A percentile compares a stretch with the other conserved stretches of the same genome.
Evolutionary conservation across 2,329 filamentous ascomycete species (phyloP).

Genomic region (Ceratocystis eucalypticola): DNA sequence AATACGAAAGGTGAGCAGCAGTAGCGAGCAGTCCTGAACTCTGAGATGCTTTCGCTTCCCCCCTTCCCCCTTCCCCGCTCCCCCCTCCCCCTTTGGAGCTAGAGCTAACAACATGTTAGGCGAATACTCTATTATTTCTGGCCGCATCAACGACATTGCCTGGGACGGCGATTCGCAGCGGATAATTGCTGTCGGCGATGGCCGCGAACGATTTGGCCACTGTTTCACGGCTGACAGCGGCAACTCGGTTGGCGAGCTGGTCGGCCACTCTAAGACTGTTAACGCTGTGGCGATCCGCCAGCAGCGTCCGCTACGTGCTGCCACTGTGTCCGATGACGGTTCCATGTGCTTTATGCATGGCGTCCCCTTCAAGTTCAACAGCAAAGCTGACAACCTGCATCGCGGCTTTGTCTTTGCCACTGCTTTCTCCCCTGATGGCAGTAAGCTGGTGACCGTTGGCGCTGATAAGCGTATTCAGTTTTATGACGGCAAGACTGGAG

Average conservation of each 20-base stretch:
- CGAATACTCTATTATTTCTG: constrained; percentile 88
- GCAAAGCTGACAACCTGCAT: constrained; percentile 65
- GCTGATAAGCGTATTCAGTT: constrained; percentile 88
- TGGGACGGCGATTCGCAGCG: constrained; percentile 97
- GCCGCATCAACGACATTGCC: constrained; percentile 87
- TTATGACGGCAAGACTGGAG: constrained; percentile 92
- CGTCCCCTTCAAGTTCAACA: constrained; percentile 89
- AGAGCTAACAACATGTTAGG: constrained; percentile 29
- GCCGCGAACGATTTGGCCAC: constrained; percentile 83
- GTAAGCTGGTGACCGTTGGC: constrained; percentile 69
- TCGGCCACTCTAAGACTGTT: constrained; percentile 78
- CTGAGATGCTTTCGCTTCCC: too few species aligned
- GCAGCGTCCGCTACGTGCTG: constrained; percentile 79
- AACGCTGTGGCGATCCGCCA: constrained; percentile 84
- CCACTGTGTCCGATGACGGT: constrained; percentile 81
- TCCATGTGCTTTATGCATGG: constrained; percentile 87
- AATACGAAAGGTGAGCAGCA: constrained; percentile 54
- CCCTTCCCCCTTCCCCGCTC: too few species aligned
- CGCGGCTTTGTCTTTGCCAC: constrained; percentile 80
- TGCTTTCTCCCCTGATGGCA: constrained; percentile 81
- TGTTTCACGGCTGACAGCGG: constrained; percentile 93
- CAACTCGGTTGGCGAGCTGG: constrained; percentile 89
- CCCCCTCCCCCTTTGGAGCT: too few species aligned
- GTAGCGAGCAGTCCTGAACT: too few species aligned
- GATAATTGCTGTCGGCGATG: constrained; percentile 90